Percentiles rank a stretch among this genome's conserved stretches.
Conservation (phyloP, 1,284 basidiomycete species). For the Heterobasidion occidentale region DNA sequence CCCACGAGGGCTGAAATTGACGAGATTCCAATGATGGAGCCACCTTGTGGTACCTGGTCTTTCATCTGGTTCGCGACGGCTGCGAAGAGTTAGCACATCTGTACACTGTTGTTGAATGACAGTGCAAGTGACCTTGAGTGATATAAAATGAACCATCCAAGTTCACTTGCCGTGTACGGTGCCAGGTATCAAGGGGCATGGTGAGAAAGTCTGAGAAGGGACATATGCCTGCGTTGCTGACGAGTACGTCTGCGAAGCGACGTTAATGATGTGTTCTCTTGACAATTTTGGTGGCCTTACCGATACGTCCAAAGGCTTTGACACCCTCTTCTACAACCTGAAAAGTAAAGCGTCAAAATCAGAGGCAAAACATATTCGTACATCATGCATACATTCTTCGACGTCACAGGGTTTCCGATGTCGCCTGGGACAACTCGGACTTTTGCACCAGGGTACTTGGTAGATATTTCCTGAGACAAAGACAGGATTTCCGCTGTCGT, state of each 20-base stretch:
- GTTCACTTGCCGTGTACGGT: constrained; percentile 66
- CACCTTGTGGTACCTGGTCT: constrained; percentile 59
- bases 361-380: neutral
- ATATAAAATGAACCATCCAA: constrained; percentile 76
- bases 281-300: constrained; percentile 25
- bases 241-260: constrained; percentile 34
- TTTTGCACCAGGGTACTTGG: constrained; percentile 22
- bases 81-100: constrained; percentile 15
- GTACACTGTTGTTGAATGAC: neutral
- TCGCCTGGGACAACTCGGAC: constrained; percentile 52
- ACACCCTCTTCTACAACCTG: constrained; percentile 59
- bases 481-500: constrained; percentile 44
- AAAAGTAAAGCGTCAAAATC: neutral
- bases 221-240: constrained; percentile 77
- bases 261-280: neutral
- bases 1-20: constrained; percentile 77
- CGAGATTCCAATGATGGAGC: constrained; percentile 70
- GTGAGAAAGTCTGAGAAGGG: constrained; percentile 74
- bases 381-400: constrained; percentile 36
- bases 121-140: constrained; percentile 43
- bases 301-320: constrained; percentile 56
- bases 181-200: constrained; percentile 67
- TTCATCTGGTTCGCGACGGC: constrained; percentile 78
- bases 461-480: constrained; percentile 39
- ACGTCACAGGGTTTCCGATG: constrained; percentile 56